Base-by-base conservation (phyloP, 148 eudicot species). In the Camellia japonica region DNA sequence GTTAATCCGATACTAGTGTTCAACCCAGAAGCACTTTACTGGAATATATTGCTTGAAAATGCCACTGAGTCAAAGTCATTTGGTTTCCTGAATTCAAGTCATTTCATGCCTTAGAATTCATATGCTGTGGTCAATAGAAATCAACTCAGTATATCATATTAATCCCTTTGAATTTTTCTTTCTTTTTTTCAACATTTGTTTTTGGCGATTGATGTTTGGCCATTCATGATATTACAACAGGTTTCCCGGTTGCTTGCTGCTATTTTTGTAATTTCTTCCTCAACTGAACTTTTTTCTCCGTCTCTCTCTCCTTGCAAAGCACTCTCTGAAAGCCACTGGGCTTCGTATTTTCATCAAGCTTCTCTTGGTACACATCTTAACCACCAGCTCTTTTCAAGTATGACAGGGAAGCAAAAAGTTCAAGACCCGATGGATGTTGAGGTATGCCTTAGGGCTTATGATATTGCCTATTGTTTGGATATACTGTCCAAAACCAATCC, bases 261-360 rank as follows among this genome's bases (percentile, higher is more conserved):
- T 83, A 54, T 92, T 43, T 91, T 85, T 85, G 83, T 92, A 47
- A 84, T 90, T 83, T 84, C 89, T 64, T 84, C 90, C 73, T 87
- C 88, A 65, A 80, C 70, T 74, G 81, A 81, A 65, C 65, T 85
- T 6, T 78, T 81, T 61, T 73, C 90, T 65, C 76, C 63, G 62
- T 71, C 78, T 76, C 23, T 63, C 23, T 74, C 82, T 70, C 77
- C 85, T 70, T 68, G 84, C 70, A 86, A 89, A 71, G 77, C 80
- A 75, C 85, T 80, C 72, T 80, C 90, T 46, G 88, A 82, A 83
- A 91, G 87, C 79, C 85, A 79, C 30, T 93, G 91, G 91, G 97
- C 95, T 75, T 90, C 95, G 6, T 94, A 88, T 83, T 94, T 93
- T 82, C 98, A 94, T 84, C 98, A 94, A 88, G 97, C 97, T 74